These are phyloP conservation scores for Blastosporella zonata DNA, from an alignment of 1,284 basidiomycete species.

Conservation along the genomic window DNA sequence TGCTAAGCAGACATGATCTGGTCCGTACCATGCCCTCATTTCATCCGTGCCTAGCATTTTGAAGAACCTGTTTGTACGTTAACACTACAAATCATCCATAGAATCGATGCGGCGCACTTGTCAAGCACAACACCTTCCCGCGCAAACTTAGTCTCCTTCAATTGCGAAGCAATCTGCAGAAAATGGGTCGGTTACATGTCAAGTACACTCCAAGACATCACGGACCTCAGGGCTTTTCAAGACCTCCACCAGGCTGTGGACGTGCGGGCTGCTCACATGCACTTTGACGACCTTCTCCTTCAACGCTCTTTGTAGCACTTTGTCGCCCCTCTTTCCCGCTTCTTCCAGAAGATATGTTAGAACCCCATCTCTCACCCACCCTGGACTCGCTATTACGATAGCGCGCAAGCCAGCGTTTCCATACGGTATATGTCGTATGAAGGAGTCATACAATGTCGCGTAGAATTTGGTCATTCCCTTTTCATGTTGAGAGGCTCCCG, in stretches of 20 bases:
- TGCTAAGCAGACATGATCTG: constrained; percentile 89
- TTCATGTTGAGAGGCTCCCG: constrained; percentile 79
- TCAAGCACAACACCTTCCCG: constrained; percentile 90
- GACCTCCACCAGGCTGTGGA: constrained; percentile 94
- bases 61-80: constrained; percentile 67
- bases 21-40: constrained; percentile 98
- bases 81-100: background rate
- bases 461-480: constrained; percentile 87
- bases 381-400: constrained; percentile 95
- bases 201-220: background rate
- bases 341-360: constrained; percentile 85
- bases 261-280: constrained; percentile 91
- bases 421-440: constrained; percentile 88
- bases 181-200: background rate
- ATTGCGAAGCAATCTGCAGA: constrained; percentile 50
- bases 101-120: constrained; percentile 50
- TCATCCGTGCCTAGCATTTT: constrained; percentile 96
- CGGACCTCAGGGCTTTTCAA: constrained; percentile 89
- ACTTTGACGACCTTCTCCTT: constrained; percentile 89
- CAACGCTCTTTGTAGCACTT: constrained; percentile 68
- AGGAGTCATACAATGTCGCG: constrained; percentile 81
- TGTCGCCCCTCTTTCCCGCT: constrained; percentile 82
- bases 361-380: constrained; percentile 91
- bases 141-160: constrained; percentile 98
- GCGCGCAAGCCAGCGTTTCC: constrained; percentile 72